A percentile compares a stretch with the other conserved stretches of the same genome.
Evolutionary conservation across 148 eudicot species (phyloP).

Genomic region (Rhododendron griersonianum): DNA sequence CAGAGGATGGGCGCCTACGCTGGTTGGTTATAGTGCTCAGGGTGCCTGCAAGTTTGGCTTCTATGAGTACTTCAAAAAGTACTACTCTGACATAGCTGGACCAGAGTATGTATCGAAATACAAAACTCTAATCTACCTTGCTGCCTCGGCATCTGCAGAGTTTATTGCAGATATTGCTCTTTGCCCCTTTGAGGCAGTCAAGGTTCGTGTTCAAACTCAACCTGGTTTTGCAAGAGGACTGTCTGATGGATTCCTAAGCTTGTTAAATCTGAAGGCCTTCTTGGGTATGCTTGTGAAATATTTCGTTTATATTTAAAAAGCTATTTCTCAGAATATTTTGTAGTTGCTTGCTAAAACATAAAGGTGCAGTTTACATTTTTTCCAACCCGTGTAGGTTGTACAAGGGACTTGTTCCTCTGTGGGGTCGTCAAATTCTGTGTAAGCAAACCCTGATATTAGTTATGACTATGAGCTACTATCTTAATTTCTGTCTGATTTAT

Average conservation of each 20-base stretch:
- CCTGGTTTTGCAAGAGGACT: background rate
- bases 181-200: conserved; percentile 7
- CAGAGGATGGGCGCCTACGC: conserved; percentile 1
- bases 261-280: conserved; percentile 25
- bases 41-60: conserved; percentile 7
- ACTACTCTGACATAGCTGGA: conserved; percentile 6
- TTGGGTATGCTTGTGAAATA: background rate
- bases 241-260: background rate
- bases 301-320: background rate
- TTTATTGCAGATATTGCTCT: conserved; percentile 4
- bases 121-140: conserved; percentile 3
- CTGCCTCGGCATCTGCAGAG: conserved; percentile 1
- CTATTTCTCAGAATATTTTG: background rate
- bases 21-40: conserved; percentile 9
- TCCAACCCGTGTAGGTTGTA: conserved; percentile 23
- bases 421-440: conserved; percentile 47
- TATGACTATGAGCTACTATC: background rate
- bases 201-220: conserved; percentile 2
- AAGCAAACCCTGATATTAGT: conserved; percentile 11
- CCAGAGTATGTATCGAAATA: background rate
- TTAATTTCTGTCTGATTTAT: background rate
- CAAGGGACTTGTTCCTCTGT: conserved; percentile 42
- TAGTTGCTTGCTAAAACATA: background rate
- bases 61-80: conserved; percentile 6
- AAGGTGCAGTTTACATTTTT: background rate